Base-by-base conservation (phyloP, 805 yeast species). In the Maudiozyma turicensis region DNA sequence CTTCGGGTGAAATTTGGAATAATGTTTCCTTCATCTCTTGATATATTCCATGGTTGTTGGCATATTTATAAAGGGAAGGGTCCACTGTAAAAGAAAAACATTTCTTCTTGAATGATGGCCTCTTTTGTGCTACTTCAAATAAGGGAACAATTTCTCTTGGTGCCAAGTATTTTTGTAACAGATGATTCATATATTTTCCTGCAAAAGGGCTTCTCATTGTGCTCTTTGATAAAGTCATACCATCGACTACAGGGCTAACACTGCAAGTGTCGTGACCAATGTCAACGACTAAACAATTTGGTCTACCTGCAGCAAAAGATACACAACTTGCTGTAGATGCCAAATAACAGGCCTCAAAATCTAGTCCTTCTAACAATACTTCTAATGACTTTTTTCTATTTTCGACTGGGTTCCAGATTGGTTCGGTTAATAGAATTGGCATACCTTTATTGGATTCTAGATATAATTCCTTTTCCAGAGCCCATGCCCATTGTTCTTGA, bases 251-350 rank as follows among this genome's bases (percentile, higher is more conserved):
- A 1, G 90, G 95, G 5, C 93, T 83, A 1, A 82, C 90, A 52
- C 87, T 80, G 15, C 77, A 72, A 2, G 82, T 69, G 61, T 85
- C 90, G 60, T 86, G 93, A 6, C 96, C 96, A 39, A 86, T 68
- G 64, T 88, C 95, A 39, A 88, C 91, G 39, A 88, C 88, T 33
- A 88, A 70, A 63, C 95, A 88, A 52, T 83, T 84, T 43, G 95
- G 89, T 62, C 95, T 75, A 3, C 95, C 96, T 54, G 85, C 84
- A 9, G 91, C 89, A 67, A 90, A 90, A 1, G 95, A 81, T 1
- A 85, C 81, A 68, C 95, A 84, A 0, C 95, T 83, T n/a, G 96
- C 91, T 8, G 83, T 75, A 50, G 88, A 83, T 11, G 86, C 89
- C 28, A 86, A 64, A 61, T 83, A 90, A 50, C 86, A 78, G 0